Evolutionary conservation across 768 basidiomycete species (phyloP).

Genomic region (Sporobolomyces pararoseus): DNA sequence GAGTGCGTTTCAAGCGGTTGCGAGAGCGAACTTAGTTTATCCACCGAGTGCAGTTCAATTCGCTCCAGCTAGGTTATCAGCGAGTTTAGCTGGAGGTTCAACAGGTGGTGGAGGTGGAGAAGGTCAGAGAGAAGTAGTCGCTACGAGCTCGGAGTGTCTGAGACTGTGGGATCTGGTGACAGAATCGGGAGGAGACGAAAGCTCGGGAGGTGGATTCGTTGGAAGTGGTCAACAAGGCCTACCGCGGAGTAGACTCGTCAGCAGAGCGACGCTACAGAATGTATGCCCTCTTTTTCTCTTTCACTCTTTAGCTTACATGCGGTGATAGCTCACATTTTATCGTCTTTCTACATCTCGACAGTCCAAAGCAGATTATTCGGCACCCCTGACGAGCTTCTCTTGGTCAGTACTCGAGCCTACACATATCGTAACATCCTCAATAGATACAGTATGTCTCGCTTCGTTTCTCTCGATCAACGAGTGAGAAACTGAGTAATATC

Average conservation of each 20-base stretch:
- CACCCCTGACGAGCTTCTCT: conserved; percentile 92
- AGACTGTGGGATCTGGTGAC: conserved; percentile 83
- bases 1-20: conserved; percentile 79
- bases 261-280: conserved; percentile 35
- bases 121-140: conserved; percentile 67
- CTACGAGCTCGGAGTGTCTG: conserved; percentile 89
- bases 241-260: conserved; percentile 24
- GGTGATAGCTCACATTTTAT: no score
- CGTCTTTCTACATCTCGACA: conserved; percentile 53
- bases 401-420: conserved; percentile 93
- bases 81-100: conserved; percentile 21
- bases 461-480: no score
- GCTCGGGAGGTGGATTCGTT: conserved; percentile 28
- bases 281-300: conserved; percentile 16
- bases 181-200: conserved; percentile 51
- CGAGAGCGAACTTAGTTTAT: conserved; percentile 79
- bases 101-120: conserved; percentile 46
- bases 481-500: not conserved
- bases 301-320: no score
- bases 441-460: conserved; percentile 62
- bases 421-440: conserved; percentile 91
- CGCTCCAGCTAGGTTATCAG: conserved; percentile 62
- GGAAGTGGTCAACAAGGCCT: not conserved
- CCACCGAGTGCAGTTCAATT: conserved; percentile 90
- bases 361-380: conserved; percentile 86